phyloP scores from a whole-genome alignment of 2,329 filamentous ascomycete genomes.

The Colletotrichum camelliae region DNA sequence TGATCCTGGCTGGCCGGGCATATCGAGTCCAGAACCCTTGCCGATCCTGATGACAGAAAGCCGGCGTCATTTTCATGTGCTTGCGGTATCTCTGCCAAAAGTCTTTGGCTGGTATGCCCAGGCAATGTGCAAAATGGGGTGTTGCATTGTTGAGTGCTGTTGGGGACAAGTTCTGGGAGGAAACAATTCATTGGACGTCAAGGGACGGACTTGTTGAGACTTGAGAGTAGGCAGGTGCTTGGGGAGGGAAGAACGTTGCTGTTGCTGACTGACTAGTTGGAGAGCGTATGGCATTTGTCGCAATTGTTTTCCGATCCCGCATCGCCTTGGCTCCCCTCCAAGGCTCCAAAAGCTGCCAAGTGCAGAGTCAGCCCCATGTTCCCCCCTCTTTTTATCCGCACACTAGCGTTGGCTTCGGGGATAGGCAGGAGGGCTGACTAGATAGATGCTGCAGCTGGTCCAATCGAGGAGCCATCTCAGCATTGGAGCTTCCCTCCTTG shows the following conservation, averaged over 20 bases:
- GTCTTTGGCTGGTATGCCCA: neutral
- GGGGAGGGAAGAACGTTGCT: neutral
- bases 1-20: neutral
- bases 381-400: slow-evolving; percentile 16
- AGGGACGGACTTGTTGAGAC: neutral
- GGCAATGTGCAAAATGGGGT: neutral
- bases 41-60: neutral
- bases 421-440: neutral
- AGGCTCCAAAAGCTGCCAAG: slow-evolving; percentile 4
- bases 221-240: neutral
- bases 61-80: neutral
- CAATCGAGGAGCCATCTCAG: neutral
- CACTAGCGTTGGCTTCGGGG: neutral
- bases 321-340: neutral
- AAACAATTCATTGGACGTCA: neutral
- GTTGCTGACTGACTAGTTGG: neutral
- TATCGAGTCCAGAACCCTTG: neutral
- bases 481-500: neutral
- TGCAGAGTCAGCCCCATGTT: neutral
- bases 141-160: neutral
- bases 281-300: neutral
- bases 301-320: neutral
- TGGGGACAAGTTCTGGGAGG: neutral
- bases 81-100: neutral
- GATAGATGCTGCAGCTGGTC: neutral